phyloP scores from a whole-genome alignment of 192 early-diverging fungal genomes.

The Powellomyces hirtus region DNA sequence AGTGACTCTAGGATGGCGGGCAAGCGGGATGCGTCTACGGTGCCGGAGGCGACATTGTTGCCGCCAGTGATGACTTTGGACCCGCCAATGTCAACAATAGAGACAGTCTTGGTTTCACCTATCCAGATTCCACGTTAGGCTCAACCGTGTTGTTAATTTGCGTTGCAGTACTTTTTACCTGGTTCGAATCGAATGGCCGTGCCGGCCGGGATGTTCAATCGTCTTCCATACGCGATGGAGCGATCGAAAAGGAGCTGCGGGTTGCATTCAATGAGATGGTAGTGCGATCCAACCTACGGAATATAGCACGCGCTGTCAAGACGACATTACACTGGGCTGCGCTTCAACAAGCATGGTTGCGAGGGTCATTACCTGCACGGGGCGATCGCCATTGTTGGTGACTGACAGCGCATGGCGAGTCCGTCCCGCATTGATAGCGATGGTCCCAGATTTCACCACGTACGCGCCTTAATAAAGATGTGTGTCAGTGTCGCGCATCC shows the following conservation, averaged over 20 bases:
- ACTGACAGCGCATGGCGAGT: slow-evolving; percentile 67
- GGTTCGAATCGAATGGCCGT: slow-evolving; percentile 96
- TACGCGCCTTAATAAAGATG: too few species aligned
- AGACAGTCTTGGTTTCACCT: slow-evolving; percentile 84
- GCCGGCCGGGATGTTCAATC: slow-evolving; percentile 91
- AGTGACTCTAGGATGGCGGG: slow-evolving; percentile 56
- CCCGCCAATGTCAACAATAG: slow-evolving; percentile 82
- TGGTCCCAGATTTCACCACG: slow-evolving; percentile 40
- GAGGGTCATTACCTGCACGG: slow-evolving; percentile 69
- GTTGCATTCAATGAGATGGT: slow-evolving; percentile 95
- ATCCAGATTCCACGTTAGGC: background rate
- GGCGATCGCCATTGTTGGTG: slow-evolving; percentile 91
- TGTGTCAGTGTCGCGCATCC: too few species aligned
- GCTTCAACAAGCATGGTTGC: background rate
- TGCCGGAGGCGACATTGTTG: slow-evolving; percentile 76
- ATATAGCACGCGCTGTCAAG: background rate
- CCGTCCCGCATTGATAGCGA: slow-evolving; percentile 78
- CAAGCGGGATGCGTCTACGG: slow-evolving; percentile 52
- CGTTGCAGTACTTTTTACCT: slow-evolving; percentile 5
- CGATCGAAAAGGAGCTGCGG: slow-evolving; percentile 80
- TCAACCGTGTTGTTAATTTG: background rate
- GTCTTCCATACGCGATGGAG: slow-evolving; percentile 73
- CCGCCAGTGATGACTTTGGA: slow-evolving; percentile 78
- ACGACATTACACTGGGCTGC: background rate
- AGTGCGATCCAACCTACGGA: slow-evolving; percentile 86